Evolutionary conservation across 768 basidiomycete genomes (phyloP).

Genomic region (Suillus decipiens): DNA sequence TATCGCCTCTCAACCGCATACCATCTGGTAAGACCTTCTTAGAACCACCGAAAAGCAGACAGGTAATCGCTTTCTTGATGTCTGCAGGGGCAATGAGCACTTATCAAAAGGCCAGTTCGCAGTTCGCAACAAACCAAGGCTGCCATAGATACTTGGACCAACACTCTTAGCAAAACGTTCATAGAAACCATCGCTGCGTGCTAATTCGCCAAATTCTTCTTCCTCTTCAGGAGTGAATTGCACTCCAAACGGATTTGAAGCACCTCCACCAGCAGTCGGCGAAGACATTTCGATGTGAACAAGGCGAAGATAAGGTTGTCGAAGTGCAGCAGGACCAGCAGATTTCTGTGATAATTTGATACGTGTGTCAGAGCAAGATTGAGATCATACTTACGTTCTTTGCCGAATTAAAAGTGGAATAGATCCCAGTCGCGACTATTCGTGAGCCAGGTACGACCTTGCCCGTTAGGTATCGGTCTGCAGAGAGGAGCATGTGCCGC

Average conservation of each 20-base stretch:
- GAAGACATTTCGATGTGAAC: conserved; percentile 91
- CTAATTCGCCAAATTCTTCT: conserved; percentile 93
- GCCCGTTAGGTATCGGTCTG: conserved; percentile 88
- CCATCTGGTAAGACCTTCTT: conserved; percentile 97
- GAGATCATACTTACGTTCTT: conserved; percentile 62
- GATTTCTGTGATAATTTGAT: conserved; percentile 52
- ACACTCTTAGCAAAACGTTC: conserved; percentile 94
- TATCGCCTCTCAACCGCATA: conserved; percentile 95
- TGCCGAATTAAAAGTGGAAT: conserved; percentile 90
- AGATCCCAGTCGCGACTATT: conserved; percentile 93
- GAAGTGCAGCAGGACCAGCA: conserved; percentile 83
- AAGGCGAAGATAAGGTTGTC: conserved; percentile 92
- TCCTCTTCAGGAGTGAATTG: conserved; percentile 96
- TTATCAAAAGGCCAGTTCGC: neutral
- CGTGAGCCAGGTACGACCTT: conserved; percentile 96
- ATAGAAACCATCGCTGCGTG: conserved; percentile 85
- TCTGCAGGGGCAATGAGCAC: conserved; percentile 50
- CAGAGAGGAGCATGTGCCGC: conserved; percentile 89
- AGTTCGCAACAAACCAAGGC: conserved; percentile 59
- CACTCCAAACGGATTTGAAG: conserved; percentile 81
- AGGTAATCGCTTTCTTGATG: conserved; percentile 97
- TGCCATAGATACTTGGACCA: conserved; percentile 96
- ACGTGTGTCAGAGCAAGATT: neutral
- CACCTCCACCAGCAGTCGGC: conserved; percentile 67
- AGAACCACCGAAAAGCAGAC: conserved; percentile 95